Evolutionary conservation across 1,284 basidiomycete species (phyloP).

Genomic region (Trichosporon inkin): DNA sequence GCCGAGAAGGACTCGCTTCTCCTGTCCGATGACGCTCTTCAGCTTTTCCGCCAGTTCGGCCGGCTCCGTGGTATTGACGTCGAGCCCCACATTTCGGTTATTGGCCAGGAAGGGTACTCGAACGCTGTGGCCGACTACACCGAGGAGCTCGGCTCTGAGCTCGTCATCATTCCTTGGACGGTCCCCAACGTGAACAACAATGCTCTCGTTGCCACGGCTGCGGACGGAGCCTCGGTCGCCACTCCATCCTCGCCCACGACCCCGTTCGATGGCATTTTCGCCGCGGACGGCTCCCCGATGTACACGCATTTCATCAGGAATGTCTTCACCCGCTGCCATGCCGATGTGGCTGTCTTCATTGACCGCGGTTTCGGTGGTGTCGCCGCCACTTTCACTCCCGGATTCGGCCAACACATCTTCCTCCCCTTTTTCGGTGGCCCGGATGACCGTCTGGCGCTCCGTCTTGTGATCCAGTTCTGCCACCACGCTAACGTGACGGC

Average conservation of each 20-base stretch:
- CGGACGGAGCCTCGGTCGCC: conserved; percentile 54
- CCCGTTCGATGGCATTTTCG: conserved; percentile 46
- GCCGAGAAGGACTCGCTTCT: conserved; percentile 65
- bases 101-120: conserved; percentile 68
- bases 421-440: conserved; percentile 88
- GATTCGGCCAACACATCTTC: conserved; percentile 62
- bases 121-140: conserved; percentile 65
- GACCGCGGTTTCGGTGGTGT: conserved; percentile 58
- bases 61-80: conserved; percentile 67
- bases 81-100: conserved; percentile 59
- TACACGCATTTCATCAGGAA: conserved; percentile 76
- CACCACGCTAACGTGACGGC: conserved; percentile 60
- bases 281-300: conserved; percentile 50
- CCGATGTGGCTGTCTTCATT: conserved; percentile 74
- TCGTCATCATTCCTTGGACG: conserved; percentile 80
- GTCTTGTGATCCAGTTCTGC: conserved; percentile 74
- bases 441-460: conserved; percentile 79
- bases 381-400: conserved; percentile 32
- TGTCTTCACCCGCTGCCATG: conserved; percentile 62
- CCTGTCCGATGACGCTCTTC: conserved; percentile 70
- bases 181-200: conserved; percentile 48
- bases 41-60: conserved; percentile 72
- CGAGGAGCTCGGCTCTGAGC: conserved; percentile 59
- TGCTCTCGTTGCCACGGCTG: conserved; percentile 54
- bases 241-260: conserved; percentile 42